Base-by-base conservation (phyloP, 169 alveolate genomes). In the Plasmodium knowlesi region DNA sequence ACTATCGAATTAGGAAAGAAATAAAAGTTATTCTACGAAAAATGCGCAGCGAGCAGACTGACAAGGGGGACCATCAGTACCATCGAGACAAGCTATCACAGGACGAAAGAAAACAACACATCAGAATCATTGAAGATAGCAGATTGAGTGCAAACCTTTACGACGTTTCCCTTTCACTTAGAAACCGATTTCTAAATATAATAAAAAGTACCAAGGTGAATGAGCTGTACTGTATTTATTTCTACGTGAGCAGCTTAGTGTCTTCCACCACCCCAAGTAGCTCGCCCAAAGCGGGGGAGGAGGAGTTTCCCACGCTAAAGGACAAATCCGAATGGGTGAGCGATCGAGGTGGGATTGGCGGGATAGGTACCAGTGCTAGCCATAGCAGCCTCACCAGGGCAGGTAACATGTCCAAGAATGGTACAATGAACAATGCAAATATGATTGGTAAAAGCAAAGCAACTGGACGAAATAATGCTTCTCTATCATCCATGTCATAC, bases 1-100 rank as follows among this genome's bases (percentile, higher is more conserved):
- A 91, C 74, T 91, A 91, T 53, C 19, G 95, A 46, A 91, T 91
- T 14, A 70, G 95, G 83, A 91, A 91, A 43, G 95, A 91, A 28
- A 82, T 91, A 67, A 86, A 91, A 71, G 74, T 32, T 4, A 91
- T 81, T 41, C 39, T 91, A 28, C 76, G 37, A 16, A 67, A 67
- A 67, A 25, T 67, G n/a, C 76, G 76, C 16, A 25, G 9, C 30
- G 53, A 82, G 28, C 41, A 46, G 54, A 25, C 70, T 19, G 43
- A 89, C 25, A 50, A 25, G 32, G 78, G 71, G 28, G 76, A 67
- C 46, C 54, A 32, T 32, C 39, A 32, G 39, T 1, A 32, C 39
- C 3, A 76, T 6, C 41, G 19, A 0, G 80, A 70, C 8, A 39
- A 72, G 30, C 41, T 43, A 67, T 28, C n/a, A 5, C 76, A 67